Evolutionary conservation across 2,329 filamentous ascomycete species (phyloP), one percentile per base, ranked within the genome.

Genomic region (Dactylellina leptospora): DNA sequence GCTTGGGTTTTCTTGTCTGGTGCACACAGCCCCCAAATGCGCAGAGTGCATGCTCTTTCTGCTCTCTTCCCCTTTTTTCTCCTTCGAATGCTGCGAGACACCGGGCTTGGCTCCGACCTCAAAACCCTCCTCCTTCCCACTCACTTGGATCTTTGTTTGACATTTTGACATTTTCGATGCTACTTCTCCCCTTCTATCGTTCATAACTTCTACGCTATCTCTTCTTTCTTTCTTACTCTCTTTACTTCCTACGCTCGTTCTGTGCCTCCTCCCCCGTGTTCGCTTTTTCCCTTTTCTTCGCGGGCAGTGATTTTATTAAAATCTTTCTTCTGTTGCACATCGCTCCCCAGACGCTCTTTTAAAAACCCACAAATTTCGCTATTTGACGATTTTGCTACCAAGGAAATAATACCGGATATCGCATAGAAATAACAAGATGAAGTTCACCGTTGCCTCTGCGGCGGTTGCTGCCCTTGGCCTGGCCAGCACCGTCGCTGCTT

Each of bases 351-450:
- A n/a, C 47, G 8, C 27, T 51, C 51, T 5, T 47, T 58, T 8
- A 74, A 45, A 27, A 45, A 64, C 27, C 27, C 36, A n/a, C n/a
- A 50, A 45, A 28, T 33, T 58, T 40, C 48, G 54, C 33, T 28
- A 70, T 64, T 58, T 45, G 16, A 61, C 62, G 55, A 60, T 69
- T 64, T 25, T 48, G 36, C 36, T 54, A 28, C 9, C 28, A 53
- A 51, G 23, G 18, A 58, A 48, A 28, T n/a, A 33, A 25, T 44
- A 25, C 28, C 47, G n/a, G n/a, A 36, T 50, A 25, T 40, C 33
- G 42, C 27, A 38, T 4, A 51, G 8, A 38, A 83, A n/a, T n/a
- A n/a, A n/a, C n/a, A n/a, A 75, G 74, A 88, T 88, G 86, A 86
- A 81, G 81, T 81, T 79, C 78, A 85, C 80, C 70, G 73, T 83